Conservation (phyloP, 2,329 filamentous ascomycete species). For the Coniochaeta prunicola region DNA sequence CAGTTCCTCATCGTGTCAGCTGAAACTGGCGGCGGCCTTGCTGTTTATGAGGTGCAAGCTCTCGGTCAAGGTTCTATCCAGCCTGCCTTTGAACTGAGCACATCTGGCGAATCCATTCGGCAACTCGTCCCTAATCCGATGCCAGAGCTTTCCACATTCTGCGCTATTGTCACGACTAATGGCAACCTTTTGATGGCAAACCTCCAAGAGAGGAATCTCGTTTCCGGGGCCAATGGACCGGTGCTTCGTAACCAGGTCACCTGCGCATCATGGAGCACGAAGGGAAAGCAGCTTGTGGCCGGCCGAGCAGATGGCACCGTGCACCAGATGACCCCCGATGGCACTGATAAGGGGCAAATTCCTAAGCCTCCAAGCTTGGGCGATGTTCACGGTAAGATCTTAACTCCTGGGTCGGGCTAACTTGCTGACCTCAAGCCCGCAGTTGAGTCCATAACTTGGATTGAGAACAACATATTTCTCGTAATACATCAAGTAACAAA, state of each 20-base stretch:
- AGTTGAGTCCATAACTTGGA: conserved; percentile 77
- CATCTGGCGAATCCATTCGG: conserved; percentile 67
- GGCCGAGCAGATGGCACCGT: conserved; percentile 75
- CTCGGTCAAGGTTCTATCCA: conserved; percentile 60
- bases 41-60: conserved; percentile 69
- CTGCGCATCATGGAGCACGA: conserved; percentile 84
- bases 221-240: conserved; percentile 50
- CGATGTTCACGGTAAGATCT: conserved; percentile 43
- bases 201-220: conserved; percentile 57
- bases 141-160: conserved; percentile 61
- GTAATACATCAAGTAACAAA: conserved; percentile 65
- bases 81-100: conserved; percentile 67
- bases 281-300: conserved; percentile 86
- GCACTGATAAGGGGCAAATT: conserved; percentile 68
- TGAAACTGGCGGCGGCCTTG: conserved; percentile 72
- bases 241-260: conserved; percentile 69
- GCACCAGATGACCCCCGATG: conserved; percentile 77
- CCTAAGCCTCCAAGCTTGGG: conserved; percentile 65
- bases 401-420: background rate
- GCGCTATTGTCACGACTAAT: conserved; percentile 71
- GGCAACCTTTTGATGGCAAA: conserved; percentile 83
- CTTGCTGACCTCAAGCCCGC: background rate
- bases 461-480: conserved; percentile 81
- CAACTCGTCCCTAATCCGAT: conserved; percentile 75
- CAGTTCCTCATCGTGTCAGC: conserved; percentile 75